Evolutionary conservation across 495 filamentous ascomycete species (phyloP).

Genomic region (Choiromyces venosus): DNA sequence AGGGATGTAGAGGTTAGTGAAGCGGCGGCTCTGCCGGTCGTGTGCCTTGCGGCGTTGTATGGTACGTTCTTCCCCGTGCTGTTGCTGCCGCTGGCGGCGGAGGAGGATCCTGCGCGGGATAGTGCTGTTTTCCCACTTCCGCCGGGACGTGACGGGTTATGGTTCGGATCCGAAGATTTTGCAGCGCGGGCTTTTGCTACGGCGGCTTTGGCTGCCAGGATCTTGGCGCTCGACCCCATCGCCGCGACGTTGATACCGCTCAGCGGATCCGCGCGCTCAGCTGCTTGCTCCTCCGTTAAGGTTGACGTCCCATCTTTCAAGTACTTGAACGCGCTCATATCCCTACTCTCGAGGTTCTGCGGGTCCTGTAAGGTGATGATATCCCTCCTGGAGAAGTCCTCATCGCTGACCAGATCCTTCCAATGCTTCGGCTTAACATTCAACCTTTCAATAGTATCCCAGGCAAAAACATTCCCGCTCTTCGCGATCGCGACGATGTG

Average conservation of each 20-base stretch:
- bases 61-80: constrained; percentile 46
- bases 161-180: constrained; percentile 43
- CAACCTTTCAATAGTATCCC: constrained; percentile 87
- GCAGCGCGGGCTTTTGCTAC: constrained; percentile 74
- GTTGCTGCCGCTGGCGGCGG: constrained; percentile 38
- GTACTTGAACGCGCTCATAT: constrained; percentile 85
- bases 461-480: constrained; percentile 80
- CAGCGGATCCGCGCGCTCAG: constrained; percentile 48
- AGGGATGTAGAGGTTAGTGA: constrained; percentile 92
- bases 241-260: constrained; percentile 40
- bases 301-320: constrained; percentile 73
- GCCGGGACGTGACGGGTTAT: constrained; percentile 32
- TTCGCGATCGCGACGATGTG: constrained; percentile 86
- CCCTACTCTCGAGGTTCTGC: constrained; percentile 75
- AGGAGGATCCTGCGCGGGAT: constrained; percentile 33
- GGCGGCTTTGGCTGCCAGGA: constrained; percentile 85
- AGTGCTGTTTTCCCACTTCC: constrained; percentile 13
- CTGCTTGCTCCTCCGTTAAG: constrained; percentile 57
- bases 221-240: constrained; percentile 52
- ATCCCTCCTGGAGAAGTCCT: constrained; percentile 81
- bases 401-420: constrained; percentile 82
- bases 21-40: constrained; percentile 85
- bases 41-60: constrained; percentile 83
- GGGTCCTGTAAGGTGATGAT: constrained; percentile 97
- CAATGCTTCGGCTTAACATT: constrained; percentile 98